Percentiles rank a stretch among this genome's conserved stretches.
phyloP scores from a whole-genome alignment of 306 rosid genomes.

The Herpetospermum pedunculosum region DNA sequence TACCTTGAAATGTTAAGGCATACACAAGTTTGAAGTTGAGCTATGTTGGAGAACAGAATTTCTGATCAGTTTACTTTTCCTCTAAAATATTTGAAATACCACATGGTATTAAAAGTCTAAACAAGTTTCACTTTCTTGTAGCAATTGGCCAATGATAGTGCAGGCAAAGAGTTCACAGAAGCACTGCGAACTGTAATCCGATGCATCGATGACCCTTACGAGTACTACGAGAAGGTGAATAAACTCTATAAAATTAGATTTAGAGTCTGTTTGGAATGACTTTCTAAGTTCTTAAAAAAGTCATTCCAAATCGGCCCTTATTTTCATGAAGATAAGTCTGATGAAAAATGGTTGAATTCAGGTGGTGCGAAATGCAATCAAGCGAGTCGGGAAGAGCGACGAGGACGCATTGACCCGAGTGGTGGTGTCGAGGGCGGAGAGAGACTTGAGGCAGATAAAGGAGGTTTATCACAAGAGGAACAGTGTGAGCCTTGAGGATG shows the following conservation, averaged over 20 bases:
- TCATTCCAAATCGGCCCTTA: too few relatives aligned
- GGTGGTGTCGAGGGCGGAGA: constrained; percentile 76
- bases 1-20: background rate
- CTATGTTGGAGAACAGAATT: background rate
- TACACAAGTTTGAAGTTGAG: background rate
- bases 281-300: too few relatives aligned
- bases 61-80: background rate
- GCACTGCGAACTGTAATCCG: constrained; percentile 48
- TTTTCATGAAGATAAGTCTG: too few relatives aligned
- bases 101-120: background rate
- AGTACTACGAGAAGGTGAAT: constrained; percentile 66
- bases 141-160: constrained; percentile 38
- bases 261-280: too few relatives aligned
- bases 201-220: constrained; percentile 33
- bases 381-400: constrained; percentile 37
- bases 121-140: constrained; percentile 3
- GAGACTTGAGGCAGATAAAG: constrained; percentile 46
- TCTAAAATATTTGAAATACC: background rate
- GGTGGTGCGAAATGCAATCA: constrained; percentile 41
- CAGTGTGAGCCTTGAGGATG: constrained; percentile 55
- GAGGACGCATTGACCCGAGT: constrained; percentile 73
- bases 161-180: constrained; percentile 27
- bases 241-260: background rate
- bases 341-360: too few relatives aligned
- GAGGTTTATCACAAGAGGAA: constrained; percentile 72